phyloP scores from a whole-genome alignment of 2,329 filamentous ascomycete genomes.

The Sclerotinia sclerotiorum region DNA sequence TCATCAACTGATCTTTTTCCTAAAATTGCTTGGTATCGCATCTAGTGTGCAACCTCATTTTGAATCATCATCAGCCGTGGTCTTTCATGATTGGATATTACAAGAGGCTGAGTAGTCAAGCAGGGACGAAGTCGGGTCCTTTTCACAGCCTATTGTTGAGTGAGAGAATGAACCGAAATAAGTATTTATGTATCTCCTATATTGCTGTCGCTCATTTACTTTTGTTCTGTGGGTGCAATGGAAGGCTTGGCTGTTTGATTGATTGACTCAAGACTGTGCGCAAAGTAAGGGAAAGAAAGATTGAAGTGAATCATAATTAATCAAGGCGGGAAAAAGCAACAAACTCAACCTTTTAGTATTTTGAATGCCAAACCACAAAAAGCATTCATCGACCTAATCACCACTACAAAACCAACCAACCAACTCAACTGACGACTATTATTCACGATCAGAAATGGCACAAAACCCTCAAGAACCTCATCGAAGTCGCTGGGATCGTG shows the following conservation, averaged over 20 bases:
- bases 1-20: slow-evolving; percentile 7
- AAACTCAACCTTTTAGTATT: neutral
- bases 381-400: neutral
- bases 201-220: neutral
- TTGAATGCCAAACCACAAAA: neutral
- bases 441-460: slow-evolving; percentile 10
- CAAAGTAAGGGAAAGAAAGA: neutral
- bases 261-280: neutral
- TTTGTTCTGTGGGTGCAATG: neutral
- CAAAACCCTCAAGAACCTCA: slow-evolving; percentile 10
- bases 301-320: neutral
- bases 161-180: neutral
- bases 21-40: slow-evolving; percentile 15
- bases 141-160: slow-evolving; percentile 10
- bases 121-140: neutral
- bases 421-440: neutral
- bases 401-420: neutral
- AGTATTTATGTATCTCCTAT: slow-evolving; percentile 4
- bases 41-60: slow-evolving; percentile 13
- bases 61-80: neutral
- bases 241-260: neutral
- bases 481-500: slow-evolving; percentile 15
- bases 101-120: slow-evolving; percentile 15
- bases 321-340: neutral
- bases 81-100: slow-evolving; percentile 12